Evolutionary conservation across 75 land plant species (phyloP), one percentile per base, ranked within the genome.

Genomic region (Selaginella moellendorffii): DNA sequence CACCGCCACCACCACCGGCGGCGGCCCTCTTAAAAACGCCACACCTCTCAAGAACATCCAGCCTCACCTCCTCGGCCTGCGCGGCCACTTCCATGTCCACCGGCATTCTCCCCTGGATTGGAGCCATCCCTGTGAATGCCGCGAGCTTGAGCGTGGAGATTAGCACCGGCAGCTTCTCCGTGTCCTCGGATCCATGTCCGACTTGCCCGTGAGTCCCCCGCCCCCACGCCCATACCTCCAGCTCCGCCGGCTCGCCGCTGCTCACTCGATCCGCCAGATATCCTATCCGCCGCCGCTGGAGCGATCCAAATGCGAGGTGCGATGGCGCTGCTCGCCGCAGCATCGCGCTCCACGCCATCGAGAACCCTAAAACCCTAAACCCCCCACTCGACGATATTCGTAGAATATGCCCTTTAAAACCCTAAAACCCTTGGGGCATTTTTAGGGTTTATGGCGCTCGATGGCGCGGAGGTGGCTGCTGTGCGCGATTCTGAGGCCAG

Each of bases 181-280:
- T 72, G 53, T 78, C 81, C 66, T 90, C 96, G 30, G 61, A 64
- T 51, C 91, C 92, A 30, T 74, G 73, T 53, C 96, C 96, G 0
- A 90, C 81, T 61, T 90, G 96, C 64, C 96, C 96, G 24, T 81
- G 77, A 59, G n/a, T n/a, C 42, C 87, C 87, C 52, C 85, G 71
- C 21, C 96, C 96, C 96, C 96, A 90, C 0, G 96, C 83, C 27
- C 90, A 71, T 21, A 90, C 54, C 62, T 87, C 79, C 53, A 82
- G 8, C 5, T 36, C 46, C 5, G 46, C 46, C 17, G 71, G 70
- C 42, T 54, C 24, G 1, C 67, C 0, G 0, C 36, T 2, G 29
- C 46, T 36, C 46, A 36, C 46, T 36, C 46, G 5, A 36, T 36
- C 46, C 46, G 46, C 46, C 46, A 36, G 46, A 36, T 36, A 36